Base-by-base conservation (phyloP, 2,329 filamentous ascomycete species). In the Aspergillus ruber region DNA sequence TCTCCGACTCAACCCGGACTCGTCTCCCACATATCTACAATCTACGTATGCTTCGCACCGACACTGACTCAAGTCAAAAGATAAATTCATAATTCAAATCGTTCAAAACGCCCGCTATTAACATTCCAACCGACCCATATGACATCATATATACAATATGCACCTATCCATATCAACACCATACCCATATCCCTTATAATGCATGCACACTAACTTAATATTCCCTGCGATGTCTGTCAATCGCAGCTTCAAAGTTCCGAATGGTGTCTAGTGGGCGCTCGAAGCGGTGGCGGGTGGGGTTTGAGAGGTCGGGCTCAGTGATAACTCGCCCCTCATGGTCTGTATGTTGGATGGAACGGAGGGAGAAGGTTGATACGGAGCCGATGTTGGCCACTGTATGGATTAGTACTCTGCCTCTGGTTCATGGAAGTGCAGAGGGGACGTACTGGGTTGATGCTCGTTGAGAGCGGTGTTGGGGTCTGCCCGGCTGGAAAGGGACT, bases 211-310 rank as follows among this genome's bases (percentile, higher is more conserved):
- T 12, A 15, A 32, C 20, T 42, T 33, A 42, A 7, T 15, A 44
- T 5, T 17, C 52, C 36, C 56, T 53, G 15, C 58, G 58, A 36
- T 59, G 56, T 6, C 83, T 81, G 60, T 95, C 88, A 60, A 95
- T 94, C 45, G 88, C 88, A 33, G 85, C 87, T 68, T 96, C 88
- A 54, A 95, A 95, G 46, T 85, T 85, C 61, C 88, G 82, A 60
- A 96, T 95, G 1, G 90, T 96, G 61, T 95, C 90, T 41, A 96
- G 76, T 18, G 90, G 90, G 49, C 90, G 84, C 72, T 96, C 90
- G 80, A 88, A 85, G 61, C 90, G 83, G 60, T 80, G 86, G 56
- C 90, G 82, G 12, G 90, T 95, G 12, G 90, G 90, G 63, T 96
- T 96, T 38, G 89, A 94, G 54, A 82, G 80, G 69, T 96, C 90